These are phyloP conservation scores for Nadsonia fulvescens DNA, from an alignment of 805 yeast species.

Conservation along the genomic window DNA sequence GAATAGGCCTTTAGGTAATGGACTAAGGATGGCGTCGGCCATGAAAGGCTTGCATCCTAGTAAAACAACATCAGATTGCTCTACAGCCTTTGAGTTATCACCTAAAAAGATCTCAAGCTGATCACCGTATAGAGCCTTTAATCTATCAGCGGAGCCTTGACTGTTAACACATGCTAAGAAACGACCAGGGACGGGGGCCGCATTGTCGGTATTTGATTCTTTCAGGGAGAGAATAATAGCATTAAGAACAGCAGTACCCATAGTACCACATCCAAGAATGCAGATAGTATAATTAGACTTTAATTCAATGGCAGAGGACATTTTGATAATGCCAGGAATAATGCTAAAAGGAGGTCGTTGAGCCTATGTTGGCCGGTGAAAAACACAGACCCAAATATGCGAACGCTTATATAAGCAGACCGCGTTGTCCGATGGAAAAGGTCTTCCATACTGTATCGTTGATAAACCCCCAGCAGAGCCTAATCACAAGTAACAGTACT, in stretches of 20 bases:
- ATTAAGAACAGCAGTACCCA: constrained; percentile 83
- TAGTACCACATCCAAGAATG: constrained; percentile 83
- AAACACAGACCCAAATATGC: no score
- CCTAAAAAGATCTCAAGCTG: constrained; percentile 31
- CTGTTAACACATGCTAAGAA: constrained; percentile 66
- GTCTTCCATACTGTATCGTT: no score
- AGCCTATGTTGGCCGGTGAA: no score
- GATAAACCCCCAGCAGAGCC: no score
- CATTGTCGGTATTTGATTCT: constrained; percentile 13
- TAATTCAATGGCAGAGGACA: constrained; percentile 5
- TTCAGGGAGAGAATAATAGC: constrained; percentile 43
- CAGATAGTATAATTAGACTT: constrained; percentile 33
- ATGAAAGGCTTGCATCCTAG: constrained; percentile 82
- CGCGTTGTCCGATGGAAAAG: no score
- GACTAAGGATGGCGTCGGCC: constrained; percentile 40
- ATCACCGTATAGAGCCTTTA: constrained; percentile 32
- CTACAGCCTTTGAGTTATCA: constrained; percentile 40
- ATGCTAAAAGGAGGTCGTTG: no score
- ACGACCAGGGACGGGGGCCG: constrained; percentile 36
- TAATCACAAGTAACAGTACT: no score
- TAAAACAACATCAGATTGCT: constrained; percentile 48
- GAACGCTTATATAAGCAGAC: no score
- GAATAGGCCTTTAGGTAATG: constrained; percentile 26
- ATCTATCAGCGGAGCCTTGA: constrained; percentile 29
- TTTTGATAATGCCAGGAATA: no score